Evolutionary conservation across 139 green algal genomes (phyloP).

Genomic region (Picochlorum costavermella): DNA sequence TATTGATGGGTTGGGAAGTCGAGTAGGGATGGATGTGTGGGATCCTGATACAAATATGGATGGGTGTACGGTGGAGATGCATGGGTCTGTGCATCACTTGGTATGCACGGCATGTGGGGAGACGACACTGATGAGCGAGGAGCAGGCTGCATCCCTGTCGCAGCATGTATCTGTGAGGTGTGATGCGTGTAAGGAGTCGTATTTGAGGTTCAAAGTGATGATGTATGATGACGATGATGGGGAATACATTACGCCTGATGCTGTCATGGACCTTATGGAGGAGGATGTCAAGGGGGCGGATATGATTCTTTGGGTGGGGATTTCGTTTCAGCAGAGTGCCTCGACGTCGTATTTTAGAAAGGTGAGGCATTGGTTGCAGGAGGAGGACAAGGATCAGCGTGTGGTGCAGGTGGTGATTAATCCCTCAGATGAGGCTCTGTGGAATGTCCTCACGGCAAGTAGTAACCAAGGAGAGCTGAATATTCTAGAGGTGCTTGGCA

Average conservation of each 20-base stretch:
- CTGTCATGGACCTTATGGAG: slow-evolving; percentile 77
- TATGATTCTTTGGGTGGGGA: slow-evolving; percentile 80
- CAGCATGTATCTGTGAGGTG: not conserved
- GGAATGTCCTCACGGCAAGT: slow-evolving; percentile 67
- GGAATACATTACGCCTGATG: slow-evolving; percentile 70
- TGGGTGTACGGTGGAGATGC: slow-evolving; percentile 77
- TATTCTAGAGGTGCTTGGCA: slow-evolving; percentile 53
- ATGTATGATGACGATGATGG: slow-evolving; percentile 84
- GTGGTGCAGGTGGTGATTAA: slow-evolving; percentile 69
- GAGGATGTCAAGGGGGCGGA: slow-evolving; percentile 65
- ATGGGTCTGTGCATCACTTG: slow-evolving; percentile 67
- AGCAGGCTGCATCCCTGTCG: slow-evolving; percentile 34
- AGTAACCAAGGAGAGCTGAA: slow-evolving; percentile 47
- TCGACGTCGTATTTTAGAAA: slow-evolving; percentile 78
- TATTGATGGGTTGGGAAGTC: slow-evolving; percentile 77
- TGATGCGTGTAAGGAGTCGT: not conserved
- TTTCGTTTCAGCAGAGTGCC: slow-evolving; percentile 85
- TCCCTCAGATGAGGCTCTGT: slow-evolving; percentile 66
- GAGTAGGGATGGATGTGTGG: slow-evolving; percentile 73
- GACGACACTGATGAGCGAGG: slow-evolving; percentile 33
- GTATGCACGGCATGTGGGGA: slow-evolving; percentile 41
- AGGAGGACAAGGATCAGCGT: slow-evolving; percentile 14
- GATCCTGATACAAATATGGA: slow-evolving; percentile 60
- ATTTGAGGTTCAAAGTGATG: slow-evolving; percentile 59
- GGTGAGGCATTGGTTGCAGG: slow-evolving; percentile 41